Evolutionary conservation across 2,329 filamentous ascomycete species (phyloP), one percentile per base, ranked within the genome.

Genomic region (Immersiporthe knoxdaviesiana): DNA sequence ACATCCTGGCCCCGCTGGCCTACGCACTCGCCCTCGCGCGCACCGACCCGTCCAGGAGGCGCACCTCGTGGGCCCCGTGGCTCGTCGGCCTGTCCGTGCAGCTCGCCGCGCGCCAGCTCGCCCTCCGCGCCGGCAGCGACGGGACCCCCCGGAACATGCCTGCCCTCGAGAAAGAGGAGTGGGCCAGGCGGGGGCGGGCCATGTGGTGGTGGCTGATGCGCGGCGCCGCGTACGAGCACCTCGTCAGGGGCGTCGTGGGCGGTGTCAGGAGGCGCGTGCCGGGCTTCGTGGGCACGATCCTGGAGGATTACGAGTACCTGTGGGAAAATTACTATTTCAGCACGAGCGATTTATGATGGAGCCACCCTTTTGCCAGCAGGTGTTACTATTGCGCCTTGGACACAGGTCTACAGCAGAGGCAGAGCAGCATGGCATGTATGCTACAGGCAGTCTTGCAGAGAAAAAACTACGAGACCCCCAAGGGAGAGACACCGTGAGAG

Each of bases 301-400:
- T 98, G 72, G 94, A 97, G 78, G 96, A 99, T 79, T 99, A 99
- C 78, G 93, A 97, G 80, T 98, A 97, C 78, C 84, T 99, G 41
- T 99, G 96, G 96, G 94, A 97, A 81, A 94, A 97, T 75, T 98
- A 97, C 80, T 97, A 98, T 81, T 99, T 98, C 80, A 88, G 86
- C 78, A 88, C 87, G 47, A 87, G 84, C 67, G 70, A 71, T 16
- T 70, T 75, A 21, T 32, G 61, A 61, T 32, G 56, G 3, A 47
- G 44, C n/a, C n/a, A n/a, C n/a, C n/a, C n/a, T n/a, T n/a, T n/a
- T n/a, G n/a, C n/a, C n/a, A n/a, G n/a, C n/a, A n/a, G n/a, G n/a
- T n/a, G n/a, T n/a, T n/a, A n/a, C n/a, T n/a, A n/a, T n/a, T n/a
- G n/a, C n/a, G n/a, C n/a, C n/a, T n/a, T n/a, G n/a, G n/a, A 35